Conservation (phyloP, 176 grass and related monocot genomes). For the Oryza brachyantha region DNA sequence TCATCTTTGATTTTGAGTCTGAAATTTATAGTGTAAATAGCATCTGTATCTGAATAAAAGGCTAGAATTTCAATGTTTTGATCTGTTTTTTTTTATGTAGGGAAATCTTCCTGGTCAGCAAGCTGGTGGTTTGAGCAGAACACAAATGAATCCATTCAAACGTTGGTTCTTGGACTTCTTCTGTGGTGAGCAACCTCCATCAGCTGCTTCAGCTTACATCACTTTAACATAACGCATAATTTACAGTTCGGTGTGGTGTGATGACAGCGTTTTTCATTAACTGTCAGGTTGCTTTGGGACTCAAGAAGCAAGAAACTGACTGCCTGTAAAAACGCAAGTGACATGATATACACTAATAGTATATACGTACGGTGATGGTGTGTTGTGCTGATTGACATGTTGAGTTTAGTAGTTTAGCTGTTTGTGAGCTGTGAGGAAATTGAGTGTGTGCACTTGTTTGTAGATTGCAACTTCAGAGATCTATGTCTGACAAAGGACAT, state of each 20-base stretch:
- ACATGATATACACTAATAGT: neutral
- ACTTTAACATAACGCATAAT: neutral
- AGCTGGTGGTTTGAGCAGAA: neutral
- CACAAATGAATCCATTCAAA: constrained; percentile 24
- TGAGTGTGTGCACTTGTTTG: neutral
- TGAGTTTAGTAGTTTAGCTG: neutral
- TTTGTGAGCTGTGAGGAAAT: neutral
- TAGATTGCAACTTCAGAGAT: neutral
- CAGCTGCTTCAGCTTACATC: neutral
- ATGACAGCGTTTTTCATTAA: neutral
- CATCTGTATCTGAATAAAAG: neutral
- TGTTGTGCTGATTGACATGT: neutral
- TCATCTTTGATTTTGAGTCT: neutral
- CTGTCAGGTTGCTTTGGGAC: constrained; percentile 47
- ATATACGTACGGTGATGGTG: too few relatives aligned
- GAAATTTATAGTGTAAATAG: neutral
- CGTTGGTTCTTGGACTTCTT: constrained; percentile 14
- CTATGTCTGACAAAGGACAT: neutral
- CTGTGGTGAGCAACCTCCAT: constrained; percentile 13
- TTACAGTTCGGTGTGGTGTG: neutral
- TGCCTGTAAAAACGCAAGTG: neutral
- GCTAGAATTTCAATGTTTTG: neutral
- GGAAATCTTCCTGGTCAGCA: neutral
- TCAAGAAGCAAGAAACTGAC: constrained; percentile 23
- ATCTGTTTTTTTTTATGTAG: neutral